Conservation (phyloP, 176 grass and related monocot genomes). For the Thalia dealbata region DNA sequence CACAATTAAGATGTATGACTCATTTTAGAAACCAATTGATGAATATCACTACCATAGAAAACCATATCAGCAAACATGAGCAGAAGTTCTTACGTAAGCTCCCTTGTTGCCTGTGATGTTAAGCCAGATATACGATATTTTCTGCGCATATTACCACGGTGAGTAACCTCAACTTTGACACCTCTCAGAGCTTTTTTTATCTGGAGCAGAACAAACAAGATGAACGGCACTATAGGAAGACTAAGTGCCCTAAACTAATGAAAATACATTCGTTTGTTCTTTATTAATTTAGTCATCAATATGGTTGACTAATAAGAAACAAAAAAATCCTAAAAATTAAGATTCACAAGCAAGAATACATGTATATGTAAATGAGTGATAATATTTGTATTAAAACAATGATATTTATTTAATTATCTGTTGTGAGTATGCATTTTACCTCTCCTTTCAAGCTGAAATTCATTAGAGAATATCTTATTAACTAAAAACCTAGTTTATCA, state of each 20-base stretch:
- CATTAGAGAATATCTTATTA: too few species aligned
- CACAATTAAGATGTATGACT: neutral
- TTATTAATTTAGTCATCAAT: too few species aligned
- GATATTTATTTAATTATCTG: too few species aligned
- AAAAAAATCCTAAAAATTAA: too few species aligned
- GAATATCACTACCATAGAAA: neutral
- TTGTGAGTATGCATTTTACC: too few species aligned
- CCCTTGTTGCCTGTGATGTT: conserved; percentile 65
- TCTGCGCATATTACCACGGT: conserved; percentile 82
- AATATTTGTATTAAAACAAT: too few species aligned
- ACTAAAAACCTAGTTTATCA: too few species aligned
- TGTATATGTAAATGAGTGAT: too few species aligned
- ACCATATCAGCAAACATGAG: neutral
- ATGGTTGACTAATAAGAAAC: too few species aligned
- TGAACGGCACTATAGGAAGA: neutral
- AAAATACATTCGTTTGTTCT: neutral
- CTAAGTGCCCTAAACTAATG: neutral
- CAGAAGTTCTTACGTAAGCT: conserved; percentile 41
- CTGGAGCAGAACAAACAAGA: conserved; percentile 21
- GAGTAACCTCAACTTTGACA: conserved; percentile 89
- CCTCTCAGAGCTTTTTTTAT: conserved; percentile 87
- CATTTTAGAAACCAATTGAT: neutral
- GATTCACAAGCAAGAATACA: too few species aligned
- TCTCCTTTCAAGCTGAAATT: too few species aligned
- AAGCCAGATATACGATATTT: conserved; percentile 80